Evolutionary conservation across 768 basidiomycete genomes (phyloP).

Genomic region (Cytidiella melzeri): DNA sequence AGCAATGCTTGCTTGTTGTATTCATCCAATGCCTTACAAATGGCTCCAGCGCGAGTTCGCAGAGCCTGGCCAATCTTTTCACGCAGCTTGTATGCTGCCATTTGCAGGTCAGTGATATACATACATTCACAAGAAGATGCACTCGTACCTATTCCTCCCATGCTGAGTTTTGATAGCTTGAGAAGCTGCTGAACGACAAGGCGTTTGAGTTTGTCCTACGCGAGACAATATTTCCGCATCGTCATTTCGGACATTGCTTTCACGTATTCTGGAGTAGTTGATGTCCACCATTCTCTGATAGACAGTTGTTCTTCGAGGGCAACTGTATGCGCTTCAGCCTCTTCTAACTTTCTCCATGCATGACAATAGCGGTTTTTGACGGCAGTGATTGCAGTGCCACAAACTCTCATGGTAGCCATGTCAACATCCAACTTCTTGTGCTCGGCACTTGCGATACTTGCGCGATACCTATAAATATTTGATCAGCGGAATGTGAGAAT

Average conservation of each 20-base stretch:
- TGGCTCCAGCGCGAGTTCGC: conserved; percentile 25
- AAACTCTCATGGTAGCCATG: too few relatives aligned
- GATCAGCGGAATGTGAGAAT: too few relatives aligned
- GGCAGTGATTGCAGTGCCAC: not conserved
- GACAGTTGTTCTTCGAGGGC: too few relatives aligned
- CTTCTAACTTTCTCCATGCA: not conserved
- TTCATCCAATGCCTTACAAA: conserved; percentile 26
- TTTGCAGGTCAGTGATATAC: not conserved
- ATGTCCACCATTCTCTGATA: not conserved
- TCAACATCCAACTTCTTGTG: conserved; percentile 1
- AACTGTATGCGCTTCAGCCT: too few relatives aligned
- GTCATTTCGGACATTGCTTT: too few relatives aligned
- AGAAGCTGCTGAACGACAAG: too few relatives aligned
- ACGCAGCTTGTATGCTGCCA: conserved; percentile 30
- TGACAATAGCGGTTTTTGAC: not conserved
- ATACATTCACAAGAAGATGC: not conserved
- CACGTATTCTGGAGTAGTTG: conserved; percentile 5
- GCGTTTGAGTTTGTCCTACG: conserved; percentile 25
- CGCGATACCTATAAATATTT: too few relatives aligned
- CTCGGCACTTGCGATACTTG: too few relatives aligned
- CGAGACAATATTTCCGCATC: conserved; percentile 18
- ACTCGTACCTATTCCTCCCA: conserved; percentile 16
- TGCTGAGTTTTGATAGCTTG: too few relatives aligned
- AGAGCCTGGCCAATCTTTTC: conserved; percentile 31
- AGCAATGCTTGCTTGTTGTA: too few relatives aligned